Base-by-base conservation (phyloP, 306 rosid species). In the Trifolium dubium region DNA sequence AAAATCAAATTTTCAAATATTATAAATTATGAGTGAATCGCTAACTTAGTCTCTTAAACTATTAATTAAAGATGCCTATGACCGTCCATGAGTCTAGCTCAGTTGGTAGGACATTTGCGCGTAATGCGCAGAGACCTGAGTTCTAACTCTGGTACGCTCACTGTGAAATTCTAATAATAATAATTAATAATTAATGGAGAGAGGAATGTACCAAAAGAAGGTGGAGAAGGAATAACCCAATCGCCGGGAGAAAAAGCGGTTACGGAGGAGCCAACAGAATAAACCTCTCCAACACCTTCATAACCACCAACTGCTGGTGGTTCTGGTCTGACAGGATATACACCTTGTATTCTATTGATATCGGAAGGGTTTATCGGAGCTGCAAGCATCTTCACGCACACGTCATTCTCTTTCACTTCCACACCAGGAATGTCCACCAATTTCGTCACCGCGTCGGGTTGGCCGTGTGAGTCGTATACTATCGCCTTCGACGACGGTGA, bases 351-450 rank as follows among this genome's bases (percentile, higher is more conserved):
- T 13, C 96, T 85, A 12, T 94, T 94, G 43, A 94, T 87, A 73
- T 94, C 96, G 6, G 95, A 89, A 34, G 98, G 98, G 55, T 91
- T 94, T 50, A 93, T 91, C 1, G 97, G 98, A 74, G 98, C 88
- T 2, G 94, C 97, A 1, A 93, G 79, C 92, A 93, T 93, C 83
- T 84, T 91, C 32, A 93, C 96, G 31, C 98, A 93, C 17, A 93
- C 92, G 2, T 93, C 97, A 15, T 87, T 89, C 77, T 87, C 88
- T 63, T 82, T 91, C 83, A 93, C 88, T 78, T 86, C 89, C 8
- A 84, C 83, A 0, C 86, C 81, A 12, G 91, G 84, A n/a, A 93
- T 31, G 4, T 82, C 81, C 39, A 87, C 79, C 71, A 77, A 53
- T 83, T 85, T 88, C 2, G 91, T 84, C 74, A 93, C 98, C 60